Conservation (phyloP, 352 stramenopile species). For the Phytophthora multivora region DNA sequence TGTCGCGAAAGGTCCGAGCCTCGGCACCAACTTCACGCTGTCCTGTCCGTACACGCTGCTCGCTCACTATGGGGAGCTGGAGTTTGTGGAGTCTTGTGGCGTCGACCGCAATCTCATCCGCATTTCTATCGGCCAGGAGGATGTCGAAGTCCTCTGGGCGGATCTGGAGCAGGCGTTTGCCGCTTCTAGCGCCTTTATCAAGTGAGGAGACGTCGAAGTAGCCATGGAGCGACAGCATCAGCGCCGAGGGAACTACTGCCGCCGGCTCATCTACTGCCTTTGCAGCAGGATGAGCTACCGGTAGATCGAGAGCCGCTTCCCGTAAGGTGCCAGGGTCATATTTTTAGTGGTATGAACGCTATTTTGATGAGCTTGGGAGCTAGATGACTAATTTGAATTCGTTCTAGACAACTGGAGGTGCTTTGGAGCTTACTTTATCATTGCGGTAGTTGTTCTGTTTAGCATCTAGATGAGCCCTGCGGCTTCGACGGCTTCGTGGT, state of each 20-base stretch:
- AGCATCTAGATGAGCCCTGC: constrained; percentile 19
- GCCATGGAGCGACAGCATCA: not conserved
- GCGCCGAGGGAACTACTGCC: constrained; percentile 19
- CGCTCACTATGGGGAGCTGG: constrained; percentile 93
- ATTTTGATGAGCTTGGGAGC: constrained; percentile 26
- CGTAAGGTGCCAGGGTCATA: constrained; percentile 12
- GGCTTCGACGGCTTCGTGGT: constrained; percentile 13
- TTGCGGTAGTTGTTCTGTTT: constrained; percentile 9
- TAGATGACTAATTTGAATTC: constrained; percentile 29
- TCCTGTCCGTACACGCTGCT: constrained; percentile 93
- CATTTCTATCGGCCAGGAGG: constrained; percentile 92
- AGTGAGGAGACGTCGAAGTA: constrained; percentile 15
- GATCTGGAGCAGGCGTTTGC: constrained; percentile 45
- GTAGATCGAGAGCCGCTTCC: constrained; percentile 13
- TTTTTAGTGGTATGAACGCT: constrained; percentile 30
- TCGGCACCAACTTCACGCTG: constrained; percentile 95
- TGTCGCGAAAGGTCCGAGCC: constrained; percentile 85
- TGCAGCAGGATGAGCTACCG: constrained; percentile 30
- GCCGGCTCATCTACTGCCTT: constrained; percentile 24
- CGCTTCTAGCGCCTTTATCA: constrained; percentile 22
- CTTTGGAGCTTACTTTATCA: constrained; percentile 4
- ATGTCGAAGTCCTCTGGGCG: constrained; percentile 73
- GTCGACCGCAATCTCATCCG: constrained; percentile 92
- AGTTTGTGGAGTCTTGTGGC: constrained; percentile 90
- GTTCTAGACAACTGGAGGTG: constrained; percentile 17